These are phyloP conservation scores for Jatropha multifida DNA, from an alignment of 441 rosid genomes.

Conservation along the genomic window DNA sequence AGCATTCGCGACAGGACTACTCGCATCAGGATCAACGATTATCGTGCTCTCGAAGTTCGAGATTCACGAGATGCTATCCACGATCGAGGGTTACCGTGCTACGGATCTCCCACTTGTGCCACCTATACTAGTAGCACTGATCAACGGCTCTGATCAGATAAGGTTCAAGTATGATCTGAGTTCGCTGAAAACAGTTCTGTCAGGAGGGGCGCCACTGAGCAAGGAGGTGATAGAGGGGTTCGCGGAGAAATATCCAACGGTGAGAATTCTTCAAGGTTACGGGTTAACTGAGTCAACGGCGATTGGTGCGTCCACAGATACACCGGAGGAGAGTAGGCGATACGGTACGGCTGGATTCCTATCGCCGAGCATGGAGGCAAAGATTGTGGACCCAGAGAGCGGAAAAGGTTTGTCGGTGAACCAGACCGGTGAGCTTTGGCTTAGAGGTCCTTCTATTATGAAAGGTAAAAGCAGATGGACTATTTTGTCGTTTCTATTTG, in stretches of 20 bases:
- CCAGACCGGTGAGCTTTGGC: conserved; percentile 95
- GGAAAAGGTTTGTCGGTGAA: conserved; percentile 50
- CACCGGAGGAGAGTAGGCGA: conserved; percentile 72
- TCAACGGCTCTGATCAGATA: conserved; percentile 61
- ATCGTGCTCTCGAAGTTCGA: conserved; percentile 82
- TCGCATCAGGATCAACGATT: conserved; percentile 76
- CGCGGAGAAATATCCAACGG: conserved; percentile 54
- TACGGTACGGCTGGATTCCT: conserved; percentile 87
- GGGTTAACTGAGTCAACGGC: conserved; percentile 89
- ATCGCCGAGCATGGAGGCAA: conserved; percentile 77
- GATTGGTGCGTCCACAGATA: conserved; percentile 68
- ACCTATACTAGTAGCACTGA: conserved; percentile 79
- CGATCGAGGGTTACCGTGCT: conserved; percentile 55
- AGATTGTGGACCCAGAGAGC: conserved; percentile 69
- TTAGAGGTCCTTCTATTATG: conserved; percentile 81
- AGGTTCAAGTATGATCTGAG: conserved; percentile 62
- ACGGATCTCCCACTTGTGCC: conserved; percentile 81
- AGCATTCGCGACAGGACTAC: conserved; percentile 74
- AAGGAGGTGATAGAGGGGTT: conserved; percentile 89
- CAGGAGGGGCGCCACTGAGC: conserved; percentile 92
- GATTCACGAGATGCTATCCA: conserved; percentile 72
- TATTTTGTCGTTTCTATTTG: neutral
- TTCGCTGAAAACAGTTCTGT: conserved; percentile 56
- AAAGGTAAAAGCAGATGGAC: conserved; percentile 48
- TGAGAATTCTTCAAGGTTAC: conserved; percentile 78